Base-by-base conservation (phyloP, 345 rosid genomes). In the Eucalyptus sp. region DNA sequence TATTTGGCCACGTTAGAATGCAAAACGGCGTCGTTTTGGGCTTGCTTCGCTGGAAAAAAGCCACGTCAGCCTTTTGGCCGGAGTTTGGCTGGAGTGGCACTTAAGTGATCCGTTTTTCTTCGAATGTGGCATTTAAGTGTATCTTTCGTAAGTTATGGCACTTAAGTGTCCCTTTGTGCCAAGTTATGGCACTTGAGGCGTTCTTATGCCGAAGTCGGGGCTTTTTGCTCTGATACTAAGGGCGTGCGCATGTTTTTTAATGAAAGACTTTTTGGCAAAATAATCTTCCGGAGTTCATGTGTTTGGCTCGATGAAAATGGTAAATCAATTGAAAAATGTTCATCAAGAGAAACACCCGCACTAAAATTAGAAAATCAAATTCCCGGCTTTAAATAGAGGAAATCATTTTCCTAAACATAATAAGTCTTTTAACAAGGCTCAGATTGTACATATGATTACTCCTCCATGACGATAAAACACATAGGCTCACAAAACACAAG, bases 121-220 rank as follows among this genome's bases (percentile, higher is more conserved):
- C n/a, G n/a, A n/a, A n/a, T n/a, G n/a, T n/a, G n/a, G n/a, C n/a
- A n/a, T n/a, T n/a, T n/a, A n/a, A n/a, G n/a, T n/a, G n/a, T n/a
- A n/a, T n/a, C n/a, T n/a, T n/a, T n/a, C n/a, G n/a, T n/a, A n/a
- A n/a, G n/a, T n/a, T n/a, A n/a, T n/a, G n/a, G n/a, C n/a, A n/a
- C n/a, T n/a, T n/a, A n/a, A n/a, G n/a, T n/a, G n/a, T n/a, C n/a
- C n/a, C n/a, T n/a, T n/a, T n/a, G n/a, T n/a, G n/a, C n/a, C n/a
- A n/a, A n/a, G n/a, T n/a, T n/a, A n/a, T n/a, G n/a, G n/a, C n/a
- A n/a, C n/a, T n/a, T n/a, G n/a, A n/a, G n/a, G n/a, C n/a, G n/a
- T n/a, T n/a, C n/a, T n/a, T n/a, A n/a, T n/a, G n/a, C n/a, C n/a
- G 0, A 62, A 62, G 16, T 27, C 0, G 4, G 4, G 15, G 66